Conservation (phyloP, 441 rosid genomes). For the Rhodomyrtus psidioides region DNA sequence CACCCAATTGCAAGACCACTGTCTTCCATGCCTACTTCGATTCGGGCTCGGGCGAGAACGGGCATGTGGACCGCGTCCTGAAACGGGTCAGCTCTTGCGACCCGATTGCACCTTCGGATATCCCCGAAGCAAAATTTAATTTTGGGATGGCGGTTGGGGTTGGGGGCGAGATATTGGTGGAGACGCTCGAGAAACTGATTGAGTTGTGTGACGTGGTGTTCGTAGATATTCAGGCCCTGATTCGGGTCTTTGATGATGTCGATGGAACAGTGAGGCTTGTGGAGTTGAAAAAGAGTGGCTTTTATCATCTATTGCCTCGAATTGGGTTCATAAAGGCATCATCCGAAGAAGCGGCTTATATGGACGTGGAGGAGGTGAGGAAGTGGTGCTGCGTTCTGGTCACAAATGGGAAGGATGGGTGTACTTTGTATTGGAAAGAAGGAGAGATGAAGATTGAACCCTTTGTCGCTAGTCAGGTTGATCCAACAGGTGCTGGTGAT, state of each 20-base stretch:
- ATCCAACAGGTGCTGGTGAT: slow-evolving; percentile 95
- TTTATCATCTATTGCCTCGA: slow-evolving; percentile 39
- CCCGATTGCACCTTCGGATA: slow-evolving; percentile 54
- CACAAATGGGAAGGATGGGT: slow-evolving; percentile 75
- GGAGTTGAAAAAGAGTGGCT: slow-evolving; percentile 41
- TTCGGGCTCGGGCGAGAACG: slow-evolving; percentile 14
- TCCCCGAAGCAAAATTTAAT: slow-evolving; percentile 43
- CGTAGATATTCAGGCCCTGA: slow-evolving; percentile 74
- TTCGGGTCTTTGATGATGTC: slow-evolving; percentile 43
- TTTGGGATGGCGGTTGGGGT: slow-evolving; percentile 92
- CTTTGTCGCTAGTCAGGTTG: slow-evolving; percentile 64
- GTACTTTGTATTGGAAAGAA: slow-evolving; percentile 48
- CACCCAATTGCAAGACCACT: slow-evolving; percentile 41
- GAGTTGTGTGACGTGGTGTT: slow-evolving; percentile 57
- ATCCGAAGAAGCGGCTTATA: slow-evolving; percentile 60
- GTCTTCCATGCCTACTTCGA: slow-evolving; percentile 76
- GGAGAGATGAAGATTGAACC: slow-evolving; percentile 43
- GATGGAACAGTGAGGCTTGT: slow-evolving; percentile 68
- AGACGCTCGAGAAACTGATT: slow-evolving; percentile 72
- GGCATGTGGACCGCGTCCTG: slow-evolving; percentile 57
- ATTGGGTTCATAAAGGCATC: slow-evolving; percentile 87
- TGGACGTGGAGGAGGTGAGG: slow-evolving; percentile 75
- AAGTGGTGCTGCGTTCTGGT: slow-evolving; percentile 72
- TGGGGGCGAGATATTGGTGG: slow-evolving; percentile 80
- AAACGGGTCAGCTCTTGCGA: slow-evolving; percentile 64